Evolutionary conservation across 208 protist species (phyloP), one percentile per base, ranked within the genome.

Genomic region (Acanthamoeba castellanii): DNA sequence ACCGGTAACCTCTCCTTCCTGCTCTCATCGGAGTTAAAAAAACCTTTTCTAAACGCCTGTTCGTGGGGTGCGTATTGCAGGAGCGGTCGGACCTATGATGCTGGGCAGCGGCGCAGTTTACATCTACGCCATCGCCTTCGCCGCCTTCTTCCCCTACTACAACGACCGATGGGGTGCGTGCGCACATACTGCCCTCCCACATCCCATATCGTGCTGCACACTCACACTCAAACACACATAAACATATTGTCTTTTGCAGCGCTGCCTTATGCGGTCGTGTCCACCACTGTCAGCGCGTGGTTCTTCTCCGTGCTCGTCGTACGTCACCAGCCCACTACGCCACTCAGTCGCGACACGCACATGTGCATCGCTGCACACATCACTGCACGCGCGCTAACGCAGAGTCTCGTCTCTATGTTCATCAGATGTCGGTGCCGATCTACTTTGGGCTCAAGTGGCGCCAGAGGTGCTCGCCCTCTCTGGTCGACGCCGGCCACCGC

Each of bases 11-110:
- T 2, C 14, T 6, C 20, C 32, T 25, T 22, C 42, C 50, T 55
- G 3, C 0, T 55, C 50, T 2, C 13, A 6, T 55, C 16, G 61
- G 27, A 68, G 16, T 68, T 27, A 68, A 68, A 27, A 68, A 18
- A 55, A 52, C 11, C 50, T 55, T 55, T 55, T 18, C 13, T 55
- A 11, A 52, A 4, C 7, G 47, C 50, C 50, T 16, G 14, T 66
- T 4, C 3, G 59, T 66, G 14, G 1, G 3, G 5, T 4, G 20
- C 59, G 25, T 66, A 4, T 66, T 45, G 22, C 45, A 87, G 78
- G 78, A 9, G 85, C 85, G 0, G 85, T 92, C 42, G 85, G 85
- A 13, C 85, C 85, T 7, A 92, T 92, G 85, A 92, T 92, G 85
- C 42, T 92, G 52, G 85, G 85, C 52, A 92, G 85, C 25, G 64